These are phyloP conservation scores for Ogataea trehalophila DNA, from an alignment of 805 yeast species.

Conservation along the genomic window DNA sequence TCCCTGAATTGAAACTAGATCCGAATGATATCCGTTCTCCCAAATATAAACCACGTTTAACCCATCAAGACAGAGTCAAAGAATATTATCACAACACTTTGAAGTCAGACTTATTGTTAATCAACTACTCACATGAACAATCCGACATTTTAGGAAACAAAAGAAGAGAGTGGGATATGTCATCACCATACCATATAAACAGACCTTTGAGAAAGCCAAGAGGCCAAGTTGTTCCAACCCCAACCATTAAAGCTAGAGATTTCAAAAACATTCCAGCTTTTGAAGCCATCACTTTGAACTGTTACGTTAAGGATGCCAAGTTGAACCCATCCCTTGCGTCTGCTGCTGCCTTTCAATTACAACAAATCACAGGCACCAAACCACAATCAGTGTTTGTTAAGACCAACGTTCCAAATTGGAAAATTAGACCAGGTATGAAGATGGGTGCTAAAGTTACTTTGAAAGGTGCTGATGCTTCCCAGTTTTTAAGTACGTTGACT, in stretches of 20 bases:
- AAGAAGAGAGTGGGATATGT: conserved; percentile 78
- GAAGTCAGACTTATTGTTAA: conserved; percentile 71
- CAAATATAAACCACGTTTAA: conserved; percentile 65
- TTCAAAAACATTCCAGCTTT: conserved; percentile 69
- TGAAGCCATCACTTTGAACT: conserved; percentile 62
- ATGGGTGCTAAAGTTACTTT: conserved; percentile 87
- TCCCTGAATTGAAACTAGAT: conserved; percentile 59
- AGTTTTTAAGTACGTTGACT: conserved; percentile 78
- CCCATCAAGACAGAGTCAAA: conserved; percentile 73
- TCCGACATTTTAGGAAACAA: conserved; percentile 56
- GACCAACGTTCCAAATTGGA: conserved; percentile 81
- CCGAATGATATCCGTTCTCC: conserved; percentile 78
- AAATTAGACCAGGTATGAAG: conserved; percentile 77
- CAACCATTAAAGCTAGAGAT: conserved; percentile 65
- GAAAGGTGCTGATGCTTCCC: conserved; percentile 76
- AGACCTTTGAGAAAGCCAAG: conserved; percentile 73
- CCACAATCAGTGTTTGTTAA: conserved; percentile 70
- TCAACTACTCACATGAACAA: conserved; percentile 67
- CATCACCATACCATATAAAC: conserved; percentile 84
- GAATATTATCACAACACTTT: conserved; percentile 76
- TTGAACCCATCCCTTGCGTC: conserved; percentile 68
- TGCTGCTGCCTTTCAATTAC: conserved; percentile 72
- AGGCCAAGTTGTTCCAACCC: conserved; percentile 71
- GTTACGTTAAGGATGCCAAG: conserved; percentile 70
- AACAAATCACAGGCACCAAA: conserved; percentile 91